Evolutionary conservation across 306 rosid species (phyloP).

Genomic region (Citrullus colocynthis): DNA sequence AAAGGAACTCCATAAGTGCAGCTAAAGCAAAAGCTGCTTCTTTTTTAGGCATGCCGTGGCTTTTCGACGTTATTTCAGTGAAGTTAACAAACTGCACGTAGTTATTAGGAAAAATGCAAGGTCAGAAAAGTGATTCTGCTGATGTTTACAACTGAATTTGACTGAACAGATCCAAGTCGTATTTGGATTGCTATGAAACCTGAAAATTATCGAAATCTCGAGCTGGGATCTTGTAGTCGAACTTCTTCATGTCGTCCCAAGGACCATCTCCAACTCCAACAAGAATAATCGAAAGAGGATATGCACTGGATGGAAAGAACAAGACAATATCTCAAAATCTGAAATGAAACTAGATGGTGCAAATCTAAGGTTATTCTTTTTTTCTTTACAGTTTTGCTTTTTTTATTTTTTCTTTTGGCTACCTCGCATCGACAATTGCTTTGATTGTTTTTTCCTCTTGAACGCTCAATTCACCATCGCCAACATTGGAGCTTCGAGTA

Average conservation of each 20-base stretch:
- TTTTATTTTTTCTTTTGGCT: neutral
- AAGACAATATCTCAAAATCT: neutral
- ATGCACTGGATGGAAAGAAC: conserved; percentile 31
- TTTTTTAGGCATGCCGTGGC: conserved; percentile 28
- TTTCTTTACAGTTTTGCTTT: neutral
- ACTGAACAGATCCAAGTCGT: neutral
- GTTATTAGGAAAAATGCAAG: neutral
- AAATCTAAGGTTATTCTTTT: neutral
- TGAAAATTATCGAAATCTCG: conserved; percentile 83
- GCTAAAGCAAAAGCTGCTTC: conserved; percentile 84
- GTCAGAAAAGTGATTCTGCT: neutral
- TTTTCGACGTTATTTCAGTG: conserved; percentile 47
- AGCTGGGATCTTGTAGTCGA: conserved; percentile 75
- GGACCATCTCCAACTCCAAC: conserved; percentile 97
- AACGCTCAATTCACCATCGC: conserved; percentile 45
- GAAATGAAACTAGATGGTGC: neutral
- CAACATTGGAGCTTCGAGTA: conserved; percentile 39
- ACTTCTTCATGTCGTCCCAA: conserved; percentile 90
- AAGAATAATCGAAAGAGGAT: conserved; percentile 73
- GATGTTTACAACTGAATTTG: neutral
- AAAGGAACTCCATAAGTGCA: conserved; percentile 94
- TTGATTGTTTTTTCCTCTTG: conserved; percentile 73
- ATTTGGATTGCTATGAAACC: conserved; percentile 19
- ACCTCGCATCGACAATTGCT: conserved; percentile 77
- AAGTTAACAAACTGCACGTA: conserved; percentile 70